Evolutionary conservation across 2,329 filamentous ascomycete species (phyloP), one percentile per base, ranked within the genome.

Genomic region (Periconia sp.): DNA sequence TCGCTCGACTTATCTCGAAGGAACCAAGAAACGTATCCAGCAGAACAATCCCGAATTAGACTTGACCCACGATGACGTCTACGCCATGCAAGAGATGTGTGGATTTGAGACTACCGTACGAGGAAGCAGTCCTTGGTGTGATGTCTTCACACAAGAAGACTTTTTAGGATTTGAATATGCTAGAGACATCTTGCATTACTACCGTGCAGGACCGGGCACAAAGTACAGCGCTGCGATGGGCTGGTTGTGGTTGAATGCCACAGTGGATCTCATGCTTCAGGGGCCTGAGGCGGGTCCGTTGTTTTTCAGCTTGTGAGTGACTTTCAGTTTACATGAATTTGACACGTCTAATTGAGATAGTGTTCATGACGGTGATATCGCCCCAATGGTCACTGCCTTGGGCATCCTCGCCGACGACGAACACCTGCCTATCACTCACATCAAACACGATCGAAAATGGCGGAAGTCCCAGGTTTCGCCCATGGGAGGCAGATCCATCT

Each of bases 81-180:
- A 80, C 60, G 75, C 78, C 53, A 85, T 85, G 83, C 83, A 85
- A 64, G 82, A 85, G 59, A 79, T 85, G 73, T 85, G 83, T 62
- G 83, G 81, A 1, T 86, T 85, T 57, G 83, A 85, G 65, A 82
- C 75, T 0, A 77, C 81, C 2, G 78, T 79, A 0, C 76, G 79
- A 52, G 83, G 82, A 7, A 71, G 67, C 19, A 84, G 81, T 63
- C 74, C 75, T 6, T 85, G 82, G 82, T 85, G 82, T 57, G 68
- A 79, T 50, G 74, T 84, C 9, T 85, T 85, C 64, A 81, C 77
- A 0, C 71, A 73, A 31, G 68, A 79, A 1, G 82, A 85, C 45
- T 84, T 82, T 76, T 65, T 78, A 13, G 66, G 75, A 47, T 85
- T 85, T 56, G 82, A 83, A 59, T 85, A 85, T 60, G 83, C 82